Evolutionary conservation across 2,329 filamentous ascomycete species (phyloP), one percentile per base, ranked within the genome.

Genomic region (Colletotrichum chlorophyti): DNA sequence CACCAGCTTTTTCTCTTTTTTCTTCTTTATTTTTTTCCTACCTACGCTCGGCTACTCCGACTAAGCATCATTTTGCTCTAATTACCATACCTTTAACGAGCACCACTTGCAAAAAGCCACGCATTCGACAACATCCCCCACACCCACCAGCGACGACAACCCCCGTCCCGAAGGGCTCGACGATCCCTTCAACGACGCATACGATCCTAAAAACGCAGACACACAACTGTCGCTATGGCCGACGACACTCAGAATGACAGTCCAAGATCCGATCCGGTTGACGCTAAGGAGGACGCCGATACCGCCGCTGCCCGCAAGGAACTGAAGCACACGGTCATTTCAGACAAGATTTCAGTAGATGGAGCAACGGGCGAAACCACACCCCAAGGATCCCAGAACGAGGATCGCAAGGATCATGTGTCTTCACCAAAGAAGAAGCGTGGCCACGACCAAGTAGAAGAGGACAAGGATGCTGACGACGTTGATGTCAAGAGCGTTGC

Each of bases 361-460:
- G 54, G 64, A 45, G 24, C 53, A 51, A 61, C 61, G 51, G 59
- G 54, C 61, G 68, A 62, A 61, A 70, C 61, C 59, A 65, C 29
- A 43, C 53, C 67, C 37, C 59, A 63, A 6, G 65, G 67, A 27
- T 64, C 69, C 17, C 67, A 70, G 29, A 69, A 71, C 46, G 72
- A 79, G 49, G 70, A 74, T 32, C 68, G 78, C 65, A 80, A 74
- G 67, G 81, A 86, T 45, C 75, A 80, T 55, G 67, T 85, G 40
- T 75, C 79, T 17, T 88, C 84, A 11, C 86, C 86, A 26, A 88
- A 88, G 76, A 89, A 88, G 78, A 89, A 60, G 40, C 79, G 86
- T 63, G 81, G 78, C 24, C 82, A 84, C 63, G 83, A 85, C 63
- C 79, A 87, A 69, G 72, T 86, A 14, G 85, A 87, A 24, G 76